Evolutionary conservation across 2,329 filamentous ascomycete genomes (phyloP), one percentile per base, ranked within the genome.

Genomic region (Microdochium paspali): DNA sequence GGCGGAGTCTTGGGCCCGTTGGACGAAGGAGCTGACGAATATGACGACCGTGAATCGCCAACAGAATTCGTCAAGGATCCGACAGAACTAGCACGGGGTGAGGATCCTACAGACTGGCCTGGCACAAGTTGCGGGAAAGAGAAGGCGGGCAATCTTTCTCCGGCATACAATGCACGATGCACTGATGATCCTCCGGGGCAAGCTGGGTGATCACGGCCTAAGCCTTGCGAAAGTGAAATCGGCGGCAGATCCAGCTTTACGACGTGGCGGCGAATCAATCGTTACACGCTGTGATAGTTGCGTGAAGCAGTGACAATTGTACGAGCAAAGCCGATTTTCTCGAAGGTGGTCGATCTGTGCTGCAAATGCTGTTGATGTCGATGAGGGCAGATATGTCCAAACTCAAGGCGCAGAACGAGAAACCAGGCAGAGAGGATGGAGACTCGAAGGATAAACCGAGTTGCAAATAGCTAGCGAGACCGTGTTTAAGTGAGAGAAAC

Each of bases 211-310:
- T 90, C 84, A 69, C 79, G 76, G 74, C 84, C 84, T 80, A 86
- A 84, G 79, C 83, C 80, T 71, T 87, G 84, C 73, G 87, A 80
- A 74, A 87, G 83, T 64, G 85, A 85, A 65, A 90, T 85, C 72
- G 87, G 87, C 72, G 87, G 86, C 69, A 90, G 82, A 87, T 90
- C 88, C 88, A 94, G 88, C 77, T 90, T 93, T 84, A 80, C 87
- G 87, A 82, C 85, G 71, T 80, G 73, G 64, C 57, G 52, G 54
- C 52, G 49, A 58, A 60, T 60, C 15, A 18, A 40, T 21, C 6
- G 35, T 20, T n/a, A 40, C 6, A 18, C 7, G 13, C n/a, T 35
- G 10, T 6, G 31, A 20, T 21, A 12, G 35, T 20, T 40, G 35
- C 13, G 18, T 15, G 5, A 9, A 10, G 12, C 35, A 21, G 35